Base-by-base conservation (phyloP, 768 basidiomycete species). In the Leccinum longicurvipes region DNA sequence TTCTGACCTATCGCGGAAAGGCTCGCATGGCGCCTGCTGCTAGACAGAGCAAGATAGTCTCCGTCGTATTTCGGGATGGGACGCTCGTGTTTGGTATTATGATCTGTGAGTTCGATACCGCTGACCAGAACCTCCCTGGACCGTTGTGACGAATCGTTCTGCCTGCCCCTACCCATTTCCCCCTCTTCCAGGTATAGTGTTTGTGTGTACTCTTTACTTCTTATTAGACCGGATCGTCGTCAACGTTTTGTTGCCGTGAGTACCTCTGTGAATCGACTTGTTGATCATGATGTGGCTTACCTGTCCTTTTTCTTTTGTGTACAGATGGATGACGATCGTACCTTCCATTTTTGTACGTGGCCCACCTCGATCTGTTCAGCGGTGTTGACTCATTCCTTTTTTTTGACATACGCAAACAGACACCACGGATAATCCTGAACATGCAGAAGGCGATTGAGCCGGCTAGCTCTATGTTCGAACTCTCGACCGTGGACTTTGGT, bases 361-460 rank as follows among this genome's bases (percentile, higher is more conserved):
- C 7, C n/a, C 19, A 19, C 39, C n/a, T 41, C 39, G 39, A 41
- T 41, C 4, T 11, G 39, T 41, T 11, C 5, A n/a, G 39, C 11
- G n/a, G n/a, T 41, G 17, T 15, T 7, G 7, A 34, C 32, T 34
- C 32, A 34, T 36, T 17, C 32, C 3, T 12, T 27, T 39, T 41
- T 41, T 36, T 8, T 3, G 5, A 41, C 19, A 41, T 41, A 10
- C 17, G 36, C 19, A 41, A 21, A 47, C 47, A 65, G 64, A 58
- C 64, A 8, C 34, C 65, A n/a, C 64, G 58, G 27, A 54, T 65
- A 1, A 64, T 67, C 34, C 10, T 65, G 25, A 67, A 65, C 41
- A 53, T 64, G 29, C 64, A 54, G 29, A 57, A 60, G 41, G 54
- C 50, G 19, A 31, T 41, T 23, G 58, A 57, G 14, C 21, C 24